phyloP scores from a whole-genome alignment of 345 rosid genomes.

The Geranium rotundifolium region DNA sequence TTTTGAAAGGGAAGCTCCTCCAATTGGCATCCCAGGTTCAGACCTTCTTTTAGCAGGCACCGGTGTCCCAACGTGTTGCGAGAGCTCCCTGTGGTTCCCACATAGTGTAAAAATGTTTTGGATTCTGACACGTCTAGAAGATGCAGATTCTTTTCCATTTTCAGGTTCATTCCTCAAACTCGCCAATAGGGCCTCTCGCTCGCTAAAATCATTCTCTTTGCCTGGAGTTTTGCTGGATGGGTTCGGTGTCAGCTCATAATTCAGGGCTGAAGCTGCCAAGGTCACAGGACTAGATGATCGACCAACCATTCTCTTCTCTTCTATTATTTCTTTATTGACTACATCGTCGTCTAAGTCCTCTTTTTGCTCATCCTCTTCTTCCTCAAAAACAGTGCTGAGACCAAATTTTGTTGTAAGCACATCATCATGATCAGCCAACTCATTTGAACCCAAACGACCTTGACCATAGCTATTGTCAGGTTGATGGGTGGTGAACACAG shows the following conservation, averaged over 20 bases:
- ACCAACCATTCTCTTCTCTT: slow-evolving; percentile 43
- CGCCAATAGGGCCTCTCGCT: no score
- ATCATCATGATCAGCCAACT: slow-evolving; percentile 27
- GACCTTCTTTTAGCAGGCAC: slow-evolving; percentile 4
- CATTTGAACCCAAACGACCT: slow-evolving; percentile 5
- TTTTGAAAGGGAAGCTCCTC: no score
- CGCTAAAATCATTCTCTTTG: no score
- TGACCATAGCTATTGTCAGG: no score
- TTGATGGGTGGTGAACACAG: no score
- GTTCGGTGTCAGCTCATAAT: no score
- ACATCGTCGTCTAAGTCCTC: slow-evolving; percentile 24
- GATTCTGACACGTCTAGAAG: slow-evolving; percentile 54
- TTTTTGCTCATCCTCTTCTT: slow-evolving; percentile 31
- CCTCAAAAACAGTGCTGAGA: slow-evolving; percentile 87
- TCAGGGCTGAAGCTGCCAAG: slow-evolving; percentile 5
- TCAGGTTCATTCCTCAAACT: slow-evolving; percentile 5
- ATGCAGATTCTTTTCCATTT: slow-evolving; percentile 33
- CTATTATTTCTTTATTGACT: slow-evolving; percentile 70
- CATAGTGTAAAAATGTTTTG: slow-evolving; percentile 89
- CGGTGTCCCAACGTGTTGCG: slow-evolving; percentile 43
- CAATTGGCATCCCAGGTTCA: slow-evolving; percentile 11
- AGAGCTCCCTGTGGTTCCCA: slow-evolving; percentile 85
- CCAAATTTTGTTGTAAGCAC: slow-evolving; percentile 32
- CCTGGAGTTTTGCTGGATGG: no score
- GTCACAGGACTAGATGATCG: no score